Percentiles rank a stretch among this genome's conserved stretches.
phyloP scores from a whole-genome alignment of 2,329 filamentous ascomycete species.

The Arthrobotrys sinensis region DNA sequence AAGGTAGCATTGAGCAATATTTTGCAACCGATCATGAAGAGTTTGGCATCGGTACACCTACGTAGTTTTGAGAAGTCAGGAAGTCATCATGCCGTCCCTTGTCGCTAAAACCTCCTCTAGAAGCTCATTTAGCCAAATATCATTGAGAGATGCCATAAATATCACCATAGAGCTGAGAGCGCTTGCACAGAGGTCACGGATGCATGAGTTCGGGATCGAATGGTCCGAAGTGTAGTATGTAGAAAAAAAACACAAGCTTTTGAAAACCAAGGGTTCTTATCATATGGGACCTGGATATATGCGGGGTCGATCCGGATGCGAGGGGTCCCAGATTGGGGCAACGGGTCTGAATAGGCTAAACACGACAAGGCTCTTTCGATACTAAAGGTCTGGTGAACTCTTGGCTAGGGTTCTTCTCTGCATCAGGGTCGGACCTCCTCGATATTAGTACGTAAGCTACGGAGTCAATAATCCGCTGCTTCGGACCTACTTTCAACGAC shows the following conservation, averaged over 20 bases:
- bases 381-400: no score
- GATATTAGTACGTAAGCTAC: not conserved
- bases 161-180: not conserved
- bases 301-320: slow-evolving; percentile 24
- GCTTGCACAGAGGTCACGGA: not conserved
- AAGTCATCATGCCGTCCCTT: not conserved
- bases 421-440: not conserved
- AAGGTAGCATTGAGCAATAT: no score
- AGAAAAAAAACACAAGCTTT: not conserved
- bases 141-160: not conserved
- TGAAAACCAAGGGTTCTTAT: slow-evolving; percentile 2
- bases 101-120: not conserved
- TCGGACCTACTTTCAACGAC: not conserved
- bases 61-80: not conserved
- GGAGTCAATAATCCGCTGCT: not conserved
- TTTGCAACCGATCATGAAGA: no score
- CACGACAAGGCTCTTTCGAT: not conserved
- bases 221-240: slow-evolving; percentile 8
- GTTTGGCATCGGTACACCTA: no score
- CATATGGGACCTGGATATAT: slow-evolving; percentile 10
- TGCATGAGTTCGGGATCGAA: slow-evolving; percentile 3
- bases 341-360: slow-evolving; percentile 15
- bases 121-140: slow-evolving; percentile 11
- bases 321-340: not conserved
- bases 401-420: no score